Base-by-base conservation (phyloP, 306 rosid species). In the Casuarina equisetifolia region DNA sequence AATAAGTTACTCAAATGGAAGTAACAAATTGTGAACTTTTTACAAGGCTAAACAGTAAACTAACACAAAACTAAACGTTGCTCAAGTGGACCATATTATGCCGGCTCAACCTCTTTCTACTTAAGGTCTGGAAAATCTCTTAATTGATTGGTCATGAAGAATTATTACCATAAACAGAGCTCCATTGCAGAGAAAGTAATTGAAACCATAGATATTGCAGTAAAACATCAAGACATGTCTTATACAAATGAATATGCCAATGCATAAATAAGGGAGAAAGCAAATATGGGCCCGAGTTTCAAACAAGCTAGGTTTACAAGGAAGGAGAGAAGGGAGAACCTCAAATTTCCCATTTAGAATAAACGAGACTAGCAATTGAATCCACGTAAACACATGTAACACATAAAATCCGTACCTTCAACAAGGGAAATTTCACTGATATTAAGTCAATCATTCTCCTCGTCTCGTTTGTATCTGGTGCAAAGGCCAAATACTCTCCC, bases 401-500 rank as follows among this genome's bases (percentile, higher is more conserved):
- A 54, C 20, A 79, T 66, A 54, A 32, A 59, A 57, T 50, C 45
- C 17, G 57, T 82, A 94, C 98, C 97, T 89, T 79, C 84, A 94
- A 78, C 61, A 89, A 89, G 5, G 98, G 97, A 89, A 89, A 94
- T 76, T 88, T 89, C 43, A 88, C 73, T 5, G 97, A 90, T 57
- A 88, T 74, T 64, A 92, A 67, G 42, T 85, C 87, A 81, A 94
- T 86, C 97, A 94, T 89, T 80, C 71, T 85, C 83, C 82, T 84
- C 38, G 98, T 94, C 85, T 91, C 85, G 25, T 67, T 73, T 6
- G 97, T 88, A 68, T 90, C 93, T 0, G 98, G 98, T 63, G 82
- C 87, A 88, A 94, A 89, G 73, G 98, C 98, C 84, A 94, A 81
- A 87, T 78, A 84, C 83, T 94, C 98, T 81, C 85, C 91, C 62